Percentiles rank a stretch among this genome's conserved stretches.
Evolutionary conservation across 805 yeast species (phyloP).

Genomic region (Barnettozyma sp.): DNA sequence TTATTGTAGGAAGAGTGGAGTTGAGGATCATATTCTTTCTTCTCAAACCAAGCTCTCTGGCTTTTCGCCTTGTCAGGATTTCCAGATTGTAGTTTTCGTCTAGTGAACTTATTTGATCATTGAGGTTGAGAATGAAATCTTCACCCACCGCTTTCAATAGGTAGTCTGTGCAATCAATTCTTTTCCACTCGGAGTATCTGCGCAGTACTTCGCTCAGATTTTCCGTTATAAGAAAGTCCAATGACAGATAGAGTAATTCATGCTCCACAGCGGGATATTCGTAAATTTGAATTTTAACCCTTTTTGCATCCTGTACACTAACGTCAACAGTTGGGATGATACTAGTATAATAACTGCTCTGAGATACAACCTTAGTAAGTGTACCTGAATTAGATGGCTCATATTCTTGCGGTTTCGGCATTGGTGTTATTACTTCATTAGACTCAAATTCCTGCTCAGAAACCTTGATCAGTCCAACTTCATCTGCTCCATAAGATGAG

Average conservation of each 20-base stretch:
- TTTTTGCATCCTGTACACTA: constrained; percentile 22
- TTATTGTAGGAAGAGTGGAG: constrained; percentile 23
- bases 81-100: constrained; percentile 38
- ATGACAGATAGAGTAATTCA: constrained; percentile 22
- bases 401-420: constrained; percentile 28
- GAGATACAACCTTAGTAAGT: constrained; percentile 12
- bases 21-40: constrained; percentile 21
- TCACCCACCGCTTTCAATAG: constrained; percentile 30
- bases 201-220: constrained; percentile 31
- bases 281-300: constrained; percentile 27
- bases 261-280: constrained; percentile 29
- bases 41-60: constrained; percentile 30
- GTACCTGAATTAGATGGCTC: constrained; percentile 1
- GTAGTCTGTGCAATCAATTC: constrained; percentile 31
- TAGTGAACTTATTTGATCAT: constrained; percentile 34
- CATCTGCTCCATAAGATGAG: constrained; percentile 71
- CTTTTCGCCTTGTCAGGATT: constrained; percentile 35
- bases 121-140: constrained; percentile 28
- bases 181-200: constrained; percentile 30
- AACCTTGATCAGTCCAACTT: constrained; percentile 68
- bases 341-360: constrained; percentile 32
- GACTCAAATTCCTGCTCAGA: constrained; percentile 34
- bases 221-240: constrained; percentile 29
- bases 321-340: constrained; percentile 26
- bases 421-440: constrained; percentile 50